Conservation (phyloP, 192 early-diverging fungal species). For the Ambispora gerdemannii region DNA sequence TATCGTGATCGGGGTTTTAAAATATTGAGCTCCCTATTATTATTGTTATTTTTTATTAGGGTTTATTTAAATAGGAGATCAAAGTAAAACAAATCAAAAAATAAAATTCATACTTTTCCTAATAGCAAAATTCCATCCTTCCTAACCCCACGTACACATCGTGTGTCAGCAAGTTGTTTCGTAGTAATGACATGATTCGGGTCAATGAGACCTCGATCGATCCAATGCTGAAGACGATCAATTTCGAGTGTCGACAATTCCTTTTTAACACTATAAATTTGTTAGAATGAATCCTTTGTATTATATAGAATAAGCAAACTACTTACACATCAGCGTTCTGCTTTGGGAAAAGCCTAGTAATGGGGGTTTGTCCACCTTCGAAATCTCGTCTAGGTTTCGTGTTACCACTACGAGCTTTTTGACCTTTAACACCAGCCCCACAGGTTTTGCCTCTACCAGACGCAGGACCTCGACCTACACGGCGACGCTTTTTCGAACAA, state of each 20-base stretch:
- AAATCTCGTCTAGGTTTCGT: conserved; percentile 77
- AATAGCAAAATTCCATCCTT: conserved; percentile 82
- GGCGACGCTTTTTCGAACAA: too few relatives aligned
- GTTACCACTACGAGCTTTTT: conserved; percentile 74
- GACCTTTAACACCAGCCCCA: conserved; percentile 91
- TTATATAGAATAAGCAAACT: background rate
- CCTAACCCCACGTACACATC: conserved; percentile 68
- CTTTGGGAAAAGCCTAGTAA: conserved; percentile 77
- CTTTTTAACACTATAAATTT: conserved; percentile 46
- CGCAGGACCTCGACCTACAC: conserved; percentile 79
- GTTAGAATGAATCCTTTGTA: too few relatives aligned
- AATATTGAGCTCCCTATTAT: conserved; percentile 68
- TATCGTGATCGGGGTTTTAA: conserved; percentile 74
- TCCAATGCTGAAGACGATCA: conserved; percentile 90
- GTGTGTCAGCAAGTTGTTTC: conserved; percentile 64
- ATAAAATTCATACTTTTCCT: conserved; percentile 38
- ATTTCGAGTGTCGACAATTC: conserved; percentile 73
- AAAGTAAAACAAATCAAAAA: background rate
- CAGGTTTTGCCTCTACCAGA: conserved; percentile 88
- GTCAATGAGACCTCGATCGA: conserved; percentile 81
- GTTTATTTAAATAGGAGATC: background rate
- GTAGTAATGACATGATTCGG: conserved; percentile 77
- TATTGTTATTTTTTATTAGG: background rate
- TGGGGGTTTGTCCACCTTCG: conserved; percentile 90
- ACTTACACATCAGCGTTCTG: conserved; percentile 65